Evolutionary conservation across 192 early-diverging fungal species (phyloP), one percentile per base, ranked within the genome.

Genomic region (Gaertneriomyces semiglobifer): DNA sequence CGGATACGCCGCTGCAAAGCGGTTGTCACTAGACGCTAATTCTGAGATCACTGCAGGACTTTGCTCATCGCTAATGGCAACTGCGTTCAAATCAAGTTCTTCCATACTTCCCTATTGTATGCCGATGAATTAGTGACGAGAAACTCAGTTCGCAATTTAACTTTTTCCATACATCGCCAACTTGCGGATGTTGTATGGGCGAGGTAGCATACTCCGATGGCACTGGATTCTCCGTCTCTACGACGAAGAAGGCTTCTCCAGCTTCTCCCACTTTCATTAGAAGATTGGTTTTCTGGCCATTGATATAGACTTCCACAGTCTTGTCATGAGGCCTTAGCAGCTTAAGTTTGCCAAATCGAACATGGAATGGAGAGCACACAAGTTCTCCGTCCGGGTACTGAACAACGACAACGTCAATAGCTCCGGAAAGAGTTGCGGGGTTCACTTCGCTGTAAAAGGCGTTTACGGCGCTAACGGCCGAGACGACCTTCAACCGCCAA

Each of bases 391-490:
- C 82, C 55, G 79, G 62, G 62, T 87, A 87, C 60, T 95, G 81
- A 39, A 97, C 93, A 9, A 97, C 94, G n/a, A 99, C 81, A 54
- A 99, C 91, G 54, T 99, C 97, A 75, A 99, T 98, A 41, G 97
- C 95, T 16, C 97, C 97, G 6, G 92, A 93, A 19, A 99, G 88
- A 0, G 97, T 99, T 1, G 97, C 85, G 0, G 97, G 94, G 73
- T 99, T 99, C 58, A 98, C 88, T 66, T 93, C 95, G 69, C 88
- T 93, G 78, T 94, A 97, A 66, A 98, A 92, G 67, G 89, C 87
- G 68, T 87, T 86, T 52, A 95, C 92, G 16, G 92, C 84, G 56
- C 57, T 66, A 51, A 72, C 63, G 4, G 70, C 63, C 4, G 56
- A 60, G 33, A 72, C 70, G 16, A 72, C 70, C 70, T 72, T 48